Conservation (phyloP, 345 rosid genomes). For the Eucalyptus guilfoylei region DNA sequence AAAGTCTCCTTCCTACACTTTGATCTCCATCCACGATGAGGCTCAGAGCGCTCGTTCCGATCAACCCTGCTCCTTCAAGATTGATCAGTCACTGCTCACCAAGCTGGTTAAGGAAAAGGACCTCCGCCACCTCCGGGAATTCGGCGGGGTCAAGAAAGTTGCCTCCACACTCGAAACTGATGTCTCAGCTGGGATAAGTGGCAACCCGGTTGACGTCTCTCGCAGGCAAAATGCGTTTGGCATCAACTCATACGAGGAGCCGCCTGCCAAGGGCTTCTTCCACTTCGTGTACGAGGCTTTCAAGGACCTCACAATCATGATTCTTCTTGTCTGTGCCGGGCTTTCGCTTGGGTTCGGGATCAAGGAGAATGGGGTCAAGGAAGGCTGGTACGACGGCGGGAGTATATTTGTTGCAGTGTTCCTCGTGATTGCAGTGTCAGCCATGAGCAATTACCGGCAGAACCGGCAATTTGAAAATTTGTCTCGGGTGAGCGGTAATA, state of each 20-base stretch:
- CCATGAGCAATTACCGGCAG: slow-evolving; percentile 42
- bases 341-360: slow-evolving; percentile 55
- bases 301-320: slow-evolving; percentile 37
- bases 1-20: neutral
- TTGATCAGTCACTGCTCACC: slow-evolving; percentile 14
- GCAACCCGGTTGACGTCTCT: slow-evolving; percentile 8
- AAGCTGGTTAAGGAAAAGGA: slow-evolving; percentile 37
- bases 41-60: slow-evolving; percentile 23
- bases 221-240: slow-evolving; percentile 43
- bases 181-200: slow-evolving; percentile 19
- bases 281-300: slow-evolving; percentile 33
- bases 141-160: slow-evolving; percentile 33
- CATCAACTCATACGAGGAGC: slow-evolving; percentile 46
- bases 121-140: slow-evolving; percentile 1
- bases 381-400: slow-evolving; percentile 71
- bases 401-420: slow-evolving; percentile 43
- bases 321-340: slow-evolving; percentile 44
- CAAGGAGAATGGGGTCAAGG: slow-evolving; percentile 37
- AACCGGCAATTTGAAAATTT: slow-evolving; percentile 42
- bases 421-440: slow-evolving; percentile 35
- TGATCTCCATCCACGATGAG: slow-evolving; percentile 11
- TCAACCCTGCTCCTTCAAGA: slow-evolving; percentile 12
- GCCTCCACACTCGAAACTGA: slow-evolving; percentile 25
- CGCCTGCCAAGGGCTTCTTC: slow-evolving; percentile 40
- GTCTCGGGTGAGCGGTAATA: slow-evolving; percentile 34